A percentile compares a stretch with the other conserved stretches of the same genome.
These are phyloP conservation scores for Globisporangium splendens DNA, from an alignment of 352 stramenopile genomes.

Conservation along the genomic window DNA sequence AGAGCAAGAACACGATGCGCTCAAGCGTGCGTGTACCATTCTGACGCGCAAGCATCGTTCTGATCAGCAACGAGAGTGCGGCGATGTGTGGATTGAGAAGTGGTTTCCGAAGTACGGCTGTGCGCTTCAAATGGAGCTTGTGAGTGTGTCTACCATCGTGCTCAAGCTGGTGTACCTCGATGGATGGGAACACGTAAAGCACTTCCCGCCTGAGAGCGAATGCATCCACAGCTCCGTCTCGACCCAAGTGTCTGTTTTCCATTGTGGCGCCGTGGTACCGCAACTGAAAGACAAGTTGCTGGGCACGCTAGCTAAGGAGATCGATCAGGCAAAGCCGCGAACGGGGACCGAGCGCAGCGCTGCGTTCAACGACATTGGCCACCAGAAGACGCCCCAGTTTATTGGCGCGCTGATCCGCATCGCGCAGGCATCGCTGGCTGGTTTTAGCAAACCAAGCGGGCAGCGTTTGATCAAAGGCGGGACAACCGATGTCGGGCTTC, in stretches of 20 bases:
- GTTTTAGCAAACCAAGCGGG: not conserved
- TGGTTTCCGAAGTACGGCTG: constrained; percentile 56
- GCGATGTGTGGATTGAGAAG: constrained; percentile 25
- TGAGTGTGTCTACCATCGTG: constrained; percentile 17
- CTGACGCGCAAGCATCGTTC: constrained; percentile 6
- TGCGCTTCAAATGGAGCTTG: constrained; percentile 29
- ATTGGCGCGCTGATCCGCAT: constrained; percentile 28
- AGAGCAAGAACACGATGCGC: constrained; percentile 18
- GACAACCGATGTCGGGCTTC: constrained; percentile 47
- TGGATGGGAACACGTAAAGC: constrained; percentile 31
- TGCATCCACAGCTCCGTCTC: constrained; percentile 37
- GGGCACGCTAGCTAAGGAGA: constrained; percentile 7
- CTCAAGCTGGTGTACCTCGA: constrained; percentile 40
- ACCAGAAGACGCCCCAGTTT: constrained; percentile 60
- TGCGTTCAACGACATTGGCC: constrained; percentile 17
- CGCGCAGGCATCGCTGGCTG: not conserved
- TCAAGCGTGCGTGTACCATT: constrained; percentile 15
- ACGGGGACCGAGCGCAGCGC: constrained; percentile 31
- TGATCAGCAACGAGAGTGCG: not conserved
- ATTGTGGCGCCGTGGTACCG: constrained; percentile 30
- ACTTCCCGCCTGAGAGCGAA: constrained; percentile 24
- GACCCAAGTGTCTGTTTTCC: constrained; percentile 18
- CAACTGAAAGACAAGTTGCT: constrained; percentile 13
- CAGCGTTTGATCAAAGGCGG: constrained; percentile 18
- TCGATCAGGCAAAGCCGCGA: constrained; percentile 22